phyloP scores from a whole-genome alignment of 441 rosid species.

The Macaranga tanarius region DNA sequence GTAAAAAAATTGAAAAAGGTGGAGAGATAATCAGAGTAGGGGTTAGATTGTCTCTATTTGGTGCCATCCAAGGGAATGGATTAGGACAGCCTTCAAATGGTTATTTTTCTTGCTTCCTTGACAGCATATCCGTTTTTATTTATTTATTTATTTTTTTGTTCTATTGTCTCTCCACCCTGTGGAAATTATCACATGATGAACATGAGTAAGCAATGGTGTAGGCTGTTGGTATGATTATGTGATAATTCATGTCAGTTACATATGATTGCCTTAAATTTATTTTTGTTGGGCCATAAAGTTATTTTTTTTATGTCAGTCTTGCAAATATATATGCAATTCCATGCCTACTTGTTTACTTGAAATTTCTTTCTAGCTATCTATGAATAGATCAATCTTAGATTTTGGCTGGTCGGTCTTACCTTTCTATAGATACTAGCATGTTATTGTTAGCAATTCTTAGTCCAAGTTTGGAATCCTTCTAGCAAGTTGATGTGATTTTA shows the following conservation, averaged over 20 bases:
- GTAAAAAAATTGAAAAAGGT: neutral
- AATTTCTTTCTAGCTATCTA: neutral
- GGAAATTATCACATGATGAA: conserved; percentile 11
- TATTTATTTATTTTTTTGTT: neutral
- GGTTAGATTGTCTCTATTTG: no score
- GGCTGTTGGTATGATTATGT: neutral
- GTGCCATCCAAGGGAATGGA: neutral
- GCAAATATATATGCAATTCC: neutral
- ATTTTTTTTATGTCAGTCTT: neutral
- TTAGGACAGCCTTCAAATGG: neutral
- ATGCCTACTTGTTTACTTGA: neutral
- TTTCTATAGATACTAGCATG: neutral
- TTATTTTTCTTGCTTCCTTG: neutral
- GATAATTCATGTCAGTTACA: neutral
- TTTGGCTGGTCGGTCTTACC: neutral
- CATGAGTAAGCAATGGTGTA: neutral
- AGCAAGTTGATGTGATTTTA: neutral
- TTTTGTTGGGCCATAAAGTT: no score
- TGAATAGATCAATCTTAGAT: neutral
- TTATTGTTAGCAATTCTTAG: neutral
- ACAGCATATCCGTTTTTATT: neutral
- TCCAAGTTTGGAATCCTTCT: neutral
- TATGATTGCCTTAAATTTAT: neutral
- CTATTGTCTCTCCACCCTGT: conserved; percentile 3
- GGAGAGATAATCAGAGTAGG: neutral